phyloP scores from a whole-genome alignment of 2,329 filamentous ascomycete species.

The Penicillium sp. region DNA sequence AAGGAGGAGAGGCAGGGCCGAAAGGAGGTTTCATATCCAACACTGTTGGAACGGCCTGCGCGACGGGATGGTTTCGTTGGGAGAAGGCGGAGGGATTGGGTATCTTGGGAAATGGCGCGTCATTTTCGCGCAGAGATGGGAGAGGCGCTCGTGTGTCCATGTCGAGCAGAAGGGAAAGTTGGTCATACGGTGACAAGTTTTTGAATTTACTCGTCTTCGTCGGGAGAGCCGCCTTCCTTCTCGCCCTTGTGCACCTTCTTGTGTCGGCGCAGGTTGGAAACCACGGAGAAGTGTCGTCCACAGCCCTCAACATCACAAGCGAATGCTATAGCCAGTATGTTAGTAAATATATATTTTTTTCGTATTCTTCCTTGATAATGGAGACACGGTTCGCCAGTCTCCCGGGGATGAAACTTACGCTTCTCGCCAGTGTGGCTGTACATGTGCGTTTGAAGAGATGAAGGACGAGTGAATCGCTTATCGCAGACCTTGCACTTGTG shows the following conservation, averaged over 20 bases:
- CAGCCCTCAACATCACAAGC: conserved; percentile 94
- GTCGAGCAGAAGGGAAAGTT: conserved; percentile 24
- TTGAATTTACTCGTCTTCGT: conserved; percentile 48
- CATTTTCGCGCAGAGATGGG: conserved; percentile 14
- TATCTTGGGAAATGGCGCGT: conserved; percentile 8
- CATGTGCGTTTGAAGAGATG: conserved; percentile 95
- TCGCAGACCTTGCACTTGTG: conserved; percentile 99
- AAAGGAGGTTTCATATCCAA: conserved; percentile 10
- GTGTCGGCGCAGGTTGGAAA: conserved; percentile 92
- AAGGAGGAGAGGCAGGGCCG: conserved; percentile 27
- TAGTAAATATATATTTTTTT: conserved; percentile 25
- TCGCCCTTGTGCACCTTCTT: conserved; percentile 90
- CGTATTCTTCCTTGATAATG: not conserved
- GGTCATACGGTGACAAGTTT: conserved; percentile 6
- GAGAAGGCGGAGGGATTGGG: conserved; percentile 6
- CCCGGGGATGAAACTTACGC: conserved; percentile 70
- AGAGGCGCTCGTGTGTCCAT: conserved; percentile 19
- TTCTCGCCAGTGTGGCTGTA: conserved; percentile 99
- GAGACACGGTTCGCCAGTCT: not conserved
- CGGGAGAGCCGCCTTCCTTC: conserved; percentile 47
- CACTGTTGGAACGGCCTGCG: conserved; percentile 26
- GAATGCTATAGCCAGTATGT: conserved; percentile 68
- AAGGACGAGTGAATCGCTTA: conserved; percentile 93
- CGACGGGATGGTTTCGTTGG: conserved; percentile 8
- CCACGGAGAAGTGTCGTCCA: conserved; percentile 94